Evolutionary conservation across 2,329 filamentous ascomycete species (phyloP), one percentile per base, ranked within the genome.

Genomic region (Claviceps monticola): DNA sequence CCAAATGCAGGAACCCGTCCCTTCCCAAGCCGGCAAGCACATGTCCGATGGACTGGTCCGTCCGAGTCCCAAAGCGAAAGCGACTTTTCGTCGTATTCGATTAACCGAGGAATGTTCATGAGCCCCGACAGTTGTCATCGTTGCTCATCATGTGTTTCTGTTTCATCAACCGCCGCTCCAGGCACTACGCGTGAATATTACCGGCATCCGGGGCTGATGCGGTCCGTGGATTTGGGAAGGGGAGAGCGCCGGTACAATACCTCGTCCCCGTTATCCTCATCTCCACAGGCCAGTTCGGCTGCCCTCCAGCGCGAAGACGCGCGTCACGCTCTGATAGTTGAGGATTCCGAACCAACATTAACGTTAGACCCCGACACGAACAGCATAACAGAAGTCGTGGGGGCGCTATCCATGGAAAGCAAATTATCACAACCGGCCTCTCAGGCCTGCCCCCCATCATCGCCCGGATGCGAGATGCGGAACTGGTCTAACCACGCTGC

Each of bases 71-170:
- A 59, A 43, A 54, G 58, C n/a, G 75, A 78, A 42, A 73, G 76
- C 38, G 65, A 68, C 21, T 70, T 73, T 2, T 74, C 83, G 38
- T 76, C 79, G 5, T 75, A 74, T 36, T 87, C 84, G 0, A 79
- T 80, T 6, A 84, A 88, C 54, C 73, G 80, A 43, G 74, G 75
- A 56, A 57, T 78, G 2, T 82, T 84, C 50, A 70, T 72, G 21
- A 79, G 71, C 50, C 68, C 73, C 9, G 82, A 87, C 61, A 81
- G 83, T 57, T 82, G 84, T 54, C 77, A 86, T 1, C 80, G 78
- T 56, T 73, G 2, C 79, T 78, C 4, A 59, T 88, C 26, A 85
- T 76, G 62, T 79, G 74, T 47, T 7, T 50, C 53, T 79, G 74
- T 47, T 7, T 50, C 53, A 8, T 11, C 38, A 4, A 74, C 80